Conservation (phyloP, 352 stramenopile species). For the Phytophthora pistaciae region DNA sequence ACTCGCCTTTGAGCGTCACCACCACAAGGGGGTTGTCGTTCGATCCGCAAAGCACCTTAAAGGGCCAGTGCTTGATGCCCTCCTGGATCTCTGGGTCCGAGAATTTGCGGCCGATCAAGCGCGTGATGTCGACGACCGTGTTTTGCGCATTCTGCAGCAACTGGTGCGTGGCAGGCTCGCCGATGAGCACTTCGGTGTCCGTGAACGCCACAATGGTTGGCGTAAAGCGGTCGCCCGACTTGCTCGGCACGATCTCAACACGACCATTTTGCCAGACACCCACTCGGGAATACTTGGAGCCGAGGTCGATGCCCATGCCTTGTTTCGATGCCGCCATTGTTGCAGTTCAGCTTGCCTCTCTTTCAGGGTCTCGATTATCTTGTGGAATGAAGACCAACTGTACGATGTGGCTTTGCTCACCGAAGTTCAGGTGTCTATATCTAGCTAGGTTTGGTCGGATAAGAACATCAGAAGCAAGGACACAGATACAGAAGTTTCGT, state of each 20-base stretch:
- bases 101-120: constrained; percentile 8
- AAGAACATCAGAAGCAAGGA: background rate
- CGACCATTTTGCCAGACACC: background rate
- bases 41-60: background rate
- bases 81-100: constrained; percentile 5
- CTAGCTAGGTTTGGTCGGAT: background rate
- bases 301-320: constrained; percentile 3
- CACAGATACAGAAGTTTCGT: background rate
- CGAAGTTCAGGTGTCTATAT: background rate
- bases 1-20: background rate
- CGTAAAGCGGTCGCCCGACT: background rate
- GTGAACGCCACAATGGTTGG: background rate
- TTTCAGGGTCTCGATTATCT: background rate
- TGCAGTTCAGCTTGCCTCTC: background rate
- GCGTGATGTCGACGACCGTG: background rate
- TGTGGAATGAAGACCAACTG: background rate
- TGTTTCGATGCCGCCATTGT: background rate
- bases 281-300: background rate
- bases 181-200: background rate
- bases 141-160: constrained; percentile 1
- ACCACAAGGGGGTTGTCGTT: background rate
- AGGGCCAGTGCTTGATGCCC: background rate
- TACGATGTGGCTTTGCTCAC: too few relatives aligned
- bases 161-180: background rate
- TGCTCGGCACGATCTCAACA: background rate